Evolutionary conservation across 805 yeast species (phyloP).

Genomic region (Saturnispora dispora): DNA sequence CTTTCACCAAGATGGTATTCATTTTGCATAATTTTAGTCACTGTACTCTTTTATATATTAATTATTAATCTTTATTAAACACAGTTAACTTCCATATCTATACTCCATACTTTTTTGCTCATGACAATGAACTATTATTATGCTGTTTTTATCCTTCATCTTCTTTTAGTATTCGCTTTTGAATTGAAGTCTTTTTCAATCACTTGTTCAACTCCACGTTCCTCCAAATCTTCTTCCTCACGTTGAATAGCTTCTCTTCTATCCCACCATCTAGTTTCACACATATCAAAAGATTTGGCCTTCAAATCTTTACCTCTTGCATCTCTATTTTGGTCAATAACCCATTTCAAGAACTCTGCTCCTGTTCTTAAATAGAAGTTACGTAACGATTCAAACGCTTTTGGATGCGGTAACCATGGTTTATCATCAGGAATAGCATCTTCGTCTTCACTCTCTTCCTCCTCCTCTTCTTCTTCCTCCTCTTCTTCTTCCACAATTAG

Average conservation of each 20-base stretch:
- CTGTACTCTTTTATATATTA: neutral
- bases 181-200: conserved; percentile 55
- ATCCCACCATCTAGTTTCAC: conserved; percentile 98
- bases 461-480: conserved; percentile 64
- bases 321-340: conserved; percentile 75
- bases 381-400: conserved; percentile 79
- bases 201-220: conserved; percentile 86
- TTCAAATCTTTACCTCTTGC: conserved; percentile 86
- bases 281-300: conserved; percentile 78
- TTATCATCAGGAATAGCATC: conserved; percentile 79
- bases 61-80: neutral
- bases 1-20: conserved; percentile 94
- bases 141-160: conserved; percentile 26
- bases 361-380: conserved; percentile 83
- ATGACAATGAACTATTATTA: neutral
- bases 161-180: conserved; percentile 36
- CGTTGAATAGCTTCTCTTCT: conserved; percentile 86
- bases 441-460: conserved; percentile 53
- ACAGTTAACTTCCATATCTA: neutral
- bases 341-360: conserved; percentile 85
- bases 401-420: conserved; percentile 97
- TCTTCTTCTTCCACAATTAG: conserved; percentile 34
- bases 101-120: neutral
- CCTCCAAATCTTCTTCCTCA: conserved; percentile 85
- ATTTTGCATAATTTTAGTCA: conserved; percentile 56